Evolutionary conservation across 129 eudicot genomes (phyloP), one percentile per base, ranked within the genome.

Genomic region (Flaveria robusta): DNA sequence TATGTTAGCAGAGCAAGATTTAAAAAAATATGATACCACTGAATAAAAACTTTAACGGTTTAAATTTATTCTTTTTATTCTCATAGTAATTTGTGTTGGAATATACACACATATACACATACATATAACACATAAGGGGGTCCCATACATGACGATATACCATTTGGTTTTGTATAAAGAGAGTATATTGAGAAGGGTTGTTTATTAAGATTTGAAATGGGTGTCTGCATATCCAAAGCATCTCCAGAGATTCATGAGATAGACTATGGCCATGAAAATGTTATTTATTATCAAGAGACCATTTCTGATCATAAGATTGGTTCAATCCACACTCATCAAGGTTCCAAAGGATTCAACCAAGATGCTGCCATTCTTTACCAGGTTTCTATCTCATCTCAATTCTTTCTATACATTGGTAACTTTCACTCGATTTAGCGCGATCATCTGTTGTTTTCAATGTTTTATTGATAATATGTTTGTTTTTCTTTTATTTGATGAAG

Each of bases 301-400:
- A 23, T 56, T 52, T 34, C 54, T 46, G 74, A 58, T 77, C 22
- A 81, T 8, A 76, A 26, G 62, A 55, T 81, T 78, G 96, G 89
- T 3, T 89, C 93, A 49, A 62, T 86, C 18, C 71, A 77, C 81
- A 83, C 98, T 83, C 87, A 81, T 39, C 76, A 76, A 74, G 97
- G 97, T 6, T 87, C 86, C 79, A 93, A 90, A 87, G 88, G 89
- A 63, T 26, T 66, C 47, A 93, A 93, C 72, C 98, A 93, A 86
- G 98, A 93, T 90, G 77, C 88, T 85, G 96, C 97, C 19, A 81
- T 90, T 64, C 78, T 93, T 29, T 85, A 75, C 59, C 92, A 90
- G 97, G 98, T 90, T 77, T 88, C 68, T 63, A 71, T 55, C 16
- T 26, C 43, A 18, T 76, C 51, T 37, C 24, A 31, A 23, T 24